Base-by-base conservation (phyloP, 2,329 filamentous ascomycete species). In the Dissoconium aciculare region DNA sequence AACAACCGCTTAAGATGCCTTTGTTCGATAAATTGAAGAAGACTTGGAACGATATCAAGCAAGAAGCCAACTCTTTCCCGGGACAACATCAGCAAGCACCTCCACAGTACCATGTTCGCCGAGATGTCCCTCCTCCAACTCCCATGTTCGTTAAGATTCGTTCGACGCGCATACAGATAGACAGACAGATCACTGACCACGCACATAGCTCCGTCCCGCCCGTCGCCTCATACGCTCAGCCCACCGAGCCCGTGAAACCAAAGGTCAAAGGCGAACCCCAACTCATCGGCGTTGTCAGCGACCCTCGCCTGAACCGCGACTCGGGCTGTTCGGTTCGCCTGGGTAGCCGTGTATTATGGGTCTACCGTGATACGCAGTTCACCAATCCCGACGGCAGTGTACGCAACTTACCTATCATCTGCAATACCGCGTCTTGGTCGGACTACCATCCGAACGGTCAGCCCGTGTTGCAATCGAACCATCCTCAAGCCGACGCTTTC, bases 401-500 rank as follows among this genome's bases (percentile, higher is more conserved):
- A 11, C 36, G 34, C 12, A 33, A 34, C 27, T 30, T 40, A n/a
- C 38, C 38, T 1, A 40, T 40, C 26, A 40, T 40, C 11, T 31
- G 31, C 10, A 41, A 34, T 30, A 41, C 39, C 9, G 39, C 37
- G 10, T 32, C 28, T n/a, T 41, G 39, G 39, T 34, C 36, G 2
- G 37, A 41, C 16, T 33, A 31, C 10, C 32, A 35, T 12, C 15
- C 26, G n/a, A 13, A 37, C 11, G 38, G 35, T 4, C 29, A 31
- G n/a, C 38, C 38, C n/a, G 31, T 29, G 8, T 27, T 40, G 5
- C 30, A 40, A 15, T 30, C n/a, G 11, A 31, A 15, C 10, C 28
- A 30, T 14, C 24, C 19, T 5, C 14, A 14, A n/a, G 26, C 25
- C 21, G 33, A 33, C 15, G 27, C 23, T 9, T 24, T 38, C 5